Evolutionary conservation across 2,329 filamentous ascomycete species (phyloP).

Genomic region (Epichloe baconii): DNA sequence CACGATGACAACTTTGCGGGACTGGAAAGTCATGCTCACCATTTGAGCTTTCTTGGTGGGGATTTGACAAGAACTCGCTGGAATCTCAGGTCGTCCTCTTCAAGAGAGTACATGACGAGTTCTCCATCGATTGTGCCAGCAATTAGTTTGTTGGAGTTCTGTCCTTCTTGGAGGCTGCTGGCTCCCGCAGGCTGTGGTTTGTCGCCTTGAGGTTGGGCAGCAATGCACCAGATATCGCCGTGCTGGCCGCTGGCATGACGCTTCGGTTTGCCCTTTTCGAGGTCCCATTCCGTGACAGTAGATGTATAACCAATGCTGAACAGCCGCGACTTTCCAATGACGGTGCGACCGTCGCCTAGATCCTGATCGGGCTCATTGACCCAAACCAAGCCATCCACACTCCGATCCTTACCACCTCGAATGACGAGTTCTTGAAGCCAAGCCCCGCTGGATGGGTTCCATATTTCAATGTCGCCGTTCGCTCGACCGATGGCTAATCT

Average conservation of each 20-base stretch:
- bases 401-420: constrained; percentile 69
- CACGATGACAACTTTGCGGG: constrained; percentile 67
- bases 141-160: constrained; percentile 50
- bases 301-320: constrained; percentile 96
- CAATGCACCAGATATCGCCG: constrained; percentile 94
- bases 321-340: constrained; percentile 63
- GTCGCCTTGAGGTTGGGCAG: constrained; percentile 55
- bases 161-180: constrained; percentile 15
- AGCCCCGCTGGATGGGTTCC: constrained; percentile 70
- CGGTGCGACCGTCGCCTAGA: constrained; percentile 45
- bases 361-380: constrained; percentile 70
- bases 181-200: constrained; percentile 6
- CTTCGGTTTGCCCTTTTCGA: constrained; percentile 63
- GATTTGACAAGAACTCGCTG: constrained; percentile 62
- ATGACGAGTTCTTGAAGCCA: constrained; percentile 90
- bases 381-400: constrained; percentile 85
- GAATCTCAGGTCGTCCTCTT: constrained; percentile 72
- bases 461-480: constrained; percentile 95
- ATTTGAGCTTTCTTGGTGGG: constrained; percentile 75
- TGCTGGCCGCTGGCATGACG: constrained; percentile 83
- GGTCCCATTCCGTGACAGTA: constrained; percentile 88
- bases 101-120: constrained; percentile 74
- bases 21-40: constrained; percentile 83
- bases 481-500: constrained; percentile 81
- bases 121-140: constrained; percentile 85